These are phyloP conservation scores for Malus hybrid DNA, from an alignment of 331 rosid species.

Conservation along the genomic window DNA sequence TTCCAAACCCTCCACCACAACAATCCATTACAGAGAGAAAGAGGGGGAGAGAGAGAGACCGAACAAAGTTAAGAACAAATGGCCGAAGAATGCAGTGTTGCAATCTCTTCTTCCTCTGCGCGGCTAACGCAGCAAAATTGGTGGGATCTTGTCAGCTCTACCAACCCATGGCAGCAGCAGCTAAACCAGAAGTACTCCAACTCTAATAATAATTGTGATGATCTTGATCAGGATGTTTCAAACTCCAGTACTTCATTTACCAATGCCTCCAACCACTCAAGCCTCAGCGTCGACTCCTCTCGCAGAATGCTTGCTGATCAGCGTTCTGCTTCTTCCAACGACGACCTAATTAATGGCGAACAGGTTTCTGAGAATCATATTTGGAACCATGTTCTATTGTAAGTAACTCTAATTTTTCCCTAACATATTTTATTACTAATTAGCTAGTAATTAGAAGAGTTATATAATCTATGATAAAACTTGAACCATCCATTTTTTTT, in stretches of 20 bases:
- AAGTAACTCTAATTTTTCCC: slow-evolving; percentile 13
- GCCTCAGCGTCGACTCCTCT: slow-evolving; percentile 59
- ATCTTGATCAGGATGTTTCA: slow-evolving; percentile 40
- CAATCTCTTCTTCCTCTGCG: slow-evolving; percentile 19
- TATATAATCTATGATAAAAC: neutral
- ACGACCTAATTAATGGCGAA: slow-evolving; percentile 31
- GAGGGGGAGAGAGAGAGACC: too few species aligned
- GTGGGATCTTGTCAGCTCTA: slow-evolving; percentile 56
- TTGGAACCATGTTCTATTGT: slow-evolving; percentile 80
- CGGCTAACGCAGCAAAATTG: slow-evolving; percentile 33
- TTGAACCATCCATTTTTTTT: too few species aligned
- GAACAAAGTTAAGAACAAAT: slow-evolving; percentile 8
- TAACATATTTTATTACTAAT: too few species aligned
- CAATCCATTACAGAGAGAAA: too few species aligned
- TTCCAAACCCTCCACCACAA: slow-evolving; percentile 33
- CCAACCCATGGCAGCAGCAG: slow-evolving; percentile 4
- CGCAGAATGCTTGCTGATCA: slow-evolving; percentile 26
- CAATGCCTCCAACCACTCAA: slow-evolving; percentile 74
- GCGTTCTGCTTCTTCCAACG: slow-evolving; percentile 40
- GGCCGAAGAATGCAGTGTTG: slow-evolving; percentile 53
- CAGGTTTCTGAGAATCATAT: slow-evolving; percentile 64
- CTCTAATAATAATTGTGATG: slow-evolving; percentile 45
- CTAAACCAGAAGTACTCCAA: slow-evolving; percentile 54
- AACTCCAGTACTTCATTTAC: slow-evolving; percentile 59
- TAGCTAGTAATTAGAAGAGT: neutral